Conservation (phyloP, 2,329 filamentous ascomycete species). For the Verticillium isaacii region DNA sequence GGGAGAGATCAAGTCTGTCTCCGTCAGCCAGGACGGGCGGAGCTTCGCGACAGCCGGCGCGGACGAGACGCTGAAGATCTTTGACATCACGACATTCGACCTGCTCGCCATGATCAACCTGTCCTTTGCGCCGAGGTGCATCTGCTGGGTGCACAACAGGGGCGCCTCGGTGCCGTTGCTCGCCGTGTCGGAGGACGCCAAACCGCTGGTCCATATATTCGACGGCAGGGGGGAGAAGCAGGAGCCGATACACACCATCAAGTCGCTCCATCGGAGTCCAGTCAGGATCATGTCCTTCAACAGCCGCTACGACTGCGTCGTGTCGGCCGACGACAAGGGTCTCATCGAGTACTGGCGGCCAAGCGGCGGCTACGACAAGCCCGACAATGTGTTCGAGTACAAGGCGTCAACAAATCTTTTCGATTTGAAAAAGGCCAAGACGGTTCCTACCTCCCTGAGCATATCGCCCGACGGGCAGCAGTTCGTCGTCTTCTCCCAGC, state of each 20-base stretch:
- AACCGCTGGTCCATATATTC: conserved; percentile 73
- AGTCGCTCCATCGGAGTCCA: conserved; percentile 73
- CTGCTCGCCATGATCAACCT: conserved; percentile 78
- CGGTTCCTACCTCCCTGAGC: conserved; percentile 73
- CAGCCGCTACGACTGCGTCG: conserved; percentile 78
- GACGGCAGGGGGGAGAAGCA: conserved; percentile 83
- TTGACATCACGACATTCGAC: conserved; percentile 82
- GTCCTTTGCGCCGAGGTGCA: conserved; percentile 66
- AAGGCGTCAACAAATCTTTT: conserved; percentile 94
- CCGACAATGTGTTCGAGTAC: conserved; percentile 83
- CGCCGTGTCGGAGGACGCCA: conserved; percentile 73
- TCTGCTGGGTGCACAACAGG: conserved; percentile 89
- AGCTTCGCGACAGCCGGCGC: conserved; percentile 86
- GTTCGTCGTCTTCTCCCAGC: conserved; percentile 86
- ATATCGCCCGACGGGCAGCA: conserved; percentile 82
- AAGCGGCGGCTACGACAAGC: conserved; percentile 77
- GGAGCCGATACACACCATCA: conserved; percentile 71
- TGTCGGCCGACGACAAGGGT: conserved; percentile 82
- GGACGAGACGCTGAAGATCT: conserved; percentile 77
- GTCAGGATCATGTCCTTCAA: conserved; percentile 89
- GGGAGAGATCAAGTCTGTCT: conserved; percentile 79
- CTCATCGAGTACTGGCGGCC: conserved; percentile 98
- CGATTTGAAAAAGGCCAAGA: conserved; percentile 94
- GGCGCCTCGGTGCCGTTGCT: conserved; percentile 85
- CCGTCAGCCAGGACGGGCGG: conserved; percentile 81